Evolutionary conservation across 129 eudicot species (phyloP), one percentile per base, ranked within the genome.

Genomic region (Sambucus nigra): DNA sequence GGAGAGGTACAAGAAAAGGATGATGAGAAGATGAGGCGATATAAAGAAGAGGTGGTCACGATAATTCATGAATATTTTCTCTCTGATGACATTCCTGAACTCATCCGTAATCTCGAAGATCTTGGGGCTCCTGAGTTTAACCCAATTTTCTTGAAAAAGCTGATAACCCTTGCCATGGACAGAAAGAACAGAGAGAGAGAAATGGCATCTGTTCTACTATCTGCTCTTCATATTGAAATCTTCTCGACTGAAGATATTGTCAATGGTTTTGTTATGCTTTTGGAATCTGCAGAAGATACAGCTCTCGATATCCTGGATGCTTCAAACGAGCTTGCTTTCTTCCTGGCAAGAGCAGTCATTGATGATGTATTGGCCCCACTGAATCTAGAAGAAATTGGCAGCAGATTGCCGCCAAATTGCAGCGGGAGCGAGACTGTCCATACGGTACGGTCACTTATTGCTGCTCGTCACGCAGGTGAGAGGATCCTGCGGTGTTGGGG

Each of bases 401-500:
- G 57, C 65, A 50, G 65, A 45, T 53, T 86, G 28, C 67, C 78
- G 5, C 68, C 82, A 35, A 82, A 73, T 23, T 70, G 93, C 63
- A 82, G 78, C 5, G 93, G 93, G 18, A 73, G 73, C 15, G 95
- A 82, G 71, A 86, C 96, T 16, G 77, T 79, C 27, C 76, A 61
- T 3, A 72, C 76, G 73, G 94, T 85, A 19, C 76, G 77, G 42
- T 65, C 93, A 26, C 78, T 86, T 1, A 35, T 79, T 28, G 84
- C 70, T 2, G 92, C 96, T 1, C 87, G 96, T 9, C 88, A 82
- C 11, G 93, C 88, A 12, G 96, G 96, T 2, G 93, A 86, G 80
- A 68, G 96, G 67, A 65, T 86, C 23, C 65, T 78, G 54, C 67
- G 96, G 76, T 86, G 96, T 47, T 82, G 96, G 96, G 96, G 96